phyloP scores from a whole-genome alignment of 495 filamentous ascomycete genomes.

The Talaromyces trachyspermus region DNA sequence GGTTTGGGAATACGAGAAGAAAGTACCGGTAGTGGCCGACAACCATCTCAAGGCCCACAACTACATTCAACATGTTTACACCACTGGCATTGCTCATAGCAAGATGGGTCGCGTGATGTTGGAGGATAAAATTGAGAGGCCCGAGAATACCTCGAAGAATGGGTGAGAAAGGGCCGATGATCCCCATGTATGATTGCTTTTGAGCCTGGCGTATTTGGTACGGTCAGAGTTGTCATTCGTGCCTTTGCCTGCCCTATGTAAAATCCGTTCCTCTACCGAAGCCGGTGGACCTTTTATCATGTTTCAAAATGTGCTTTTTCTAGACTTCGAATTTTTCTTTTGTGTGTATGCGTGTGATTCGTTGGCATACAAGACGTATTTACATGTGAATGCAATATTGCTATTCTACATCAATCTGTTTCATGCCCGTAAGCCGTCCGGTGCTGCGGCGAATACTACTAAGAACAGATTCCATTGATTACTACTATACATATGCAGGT shows the following conservation, averaged over 20 bases:
- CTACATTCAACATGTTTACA: slow-evolving; percentile 58
- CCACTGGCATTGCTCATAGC: slow-evolving; percentile 63
- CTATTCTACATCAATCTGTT: background rate
- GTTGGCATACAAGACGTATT: background rate
- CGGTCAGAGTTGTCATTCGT: background rate
- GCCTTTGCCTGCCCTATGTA: background rate
- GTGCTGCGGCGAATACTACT: no score
- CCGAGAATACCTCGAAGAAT: slow-evolving; percentile 70
- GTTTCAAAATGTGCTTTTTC: slow-evolving; percentile 8
- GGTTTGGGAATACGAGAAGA: slow-evolving; percentile 83
- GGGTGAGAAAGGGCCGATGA: slow-evolving; percentile 82
- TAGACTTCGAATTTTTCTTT: slow-evolving; percentile 7
- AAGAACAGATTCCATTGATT: no score
- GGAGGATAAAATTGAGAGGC: slow-evolving; percentile 67
- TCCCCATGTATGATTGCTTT: background rate
- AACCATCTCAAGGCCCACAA: slow-evolving; percentile 62
- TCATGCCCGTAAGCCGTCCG: background rate
- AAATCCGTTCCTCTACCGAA: background rate
- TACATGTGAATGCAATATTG: background rate
- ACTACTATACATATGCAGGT: background rate
- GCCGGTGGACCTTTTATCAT: background rate
- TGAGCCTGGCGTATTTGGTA: background rate
- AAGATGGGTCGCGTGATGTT: slow-evolving; percentile 62
- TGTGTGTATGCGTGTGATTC: slow-evolving; percentile 1
- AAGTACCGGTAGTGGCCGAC: slow-evolving; percentile 69